Percentiles rank a stretch among this genome's conserved stretches.
phyloP scores from a whole-genome alignment of 352 stramenopile species.

The Labyrinthula sp. region DNA sequence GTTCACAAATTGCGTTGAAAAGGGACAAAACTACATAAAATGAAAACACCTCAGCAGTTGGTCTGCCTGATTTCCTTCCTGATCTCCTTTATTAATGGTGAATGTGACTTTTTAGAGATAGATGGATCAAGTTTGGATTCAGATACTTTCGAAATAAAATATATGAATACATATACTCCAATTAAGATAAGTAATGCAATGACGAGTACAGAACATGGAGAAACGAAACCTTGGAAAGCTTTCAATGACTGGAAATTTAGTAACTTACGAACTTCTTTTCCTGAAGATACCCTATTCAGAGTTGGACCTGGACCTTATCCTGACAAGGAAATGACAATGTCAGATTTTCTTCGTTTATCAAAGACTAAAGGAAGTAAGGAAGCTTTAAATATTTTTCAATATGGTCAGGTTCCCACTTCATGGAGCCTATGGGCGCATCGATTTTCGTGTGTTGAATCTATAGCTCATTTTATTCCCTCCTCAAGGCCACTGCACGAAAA shows the following conservation, averaged over 20 bases:
- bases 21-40: too few relatives aligned
- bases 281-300: conserved; percentile 4
- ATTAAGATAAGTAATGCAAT: conserved; percentile 18
- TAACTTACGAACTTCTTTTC: conserved; percentile 15
- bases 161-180: conserved; percentile 4
- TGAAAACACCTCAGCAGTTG: too few relatives aligned
- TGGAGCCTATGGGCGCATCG: conserved; percentile 27
- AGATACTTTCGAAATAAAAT: conserved; percentile 10
- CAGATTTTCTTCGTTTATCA: conserved; percentile 9
- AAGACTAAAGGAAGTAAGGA: neutral
- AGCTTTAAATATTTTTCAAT: conserved; percentile 22
- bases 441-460: conserved; percentile 7
- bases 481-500: conserved; percentile 21
- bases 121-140: conserved; percentile 6
- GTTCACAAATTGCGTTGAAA: too few relatives aligned
- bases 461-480: conserved; percentile 9
- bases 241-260: conserved; percentile 16
- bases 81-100: neutral
- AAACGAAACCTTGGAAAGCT: too few relatives aligned
- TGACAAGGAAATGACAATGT: conserved; percentile 9
- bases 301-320: conserved; percentile 25
- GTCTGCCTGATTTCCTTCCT: too few relatives aligned
- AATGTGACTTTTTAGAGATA: conserved; percentile 20
- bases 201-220: too few relatives aligned
- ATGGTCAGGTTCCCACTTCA: conserved; percentile 27